Base-by-base conservation (phyloP, 192 early-diverging fungal genomes). In the Coemansia sp. region DNA sequence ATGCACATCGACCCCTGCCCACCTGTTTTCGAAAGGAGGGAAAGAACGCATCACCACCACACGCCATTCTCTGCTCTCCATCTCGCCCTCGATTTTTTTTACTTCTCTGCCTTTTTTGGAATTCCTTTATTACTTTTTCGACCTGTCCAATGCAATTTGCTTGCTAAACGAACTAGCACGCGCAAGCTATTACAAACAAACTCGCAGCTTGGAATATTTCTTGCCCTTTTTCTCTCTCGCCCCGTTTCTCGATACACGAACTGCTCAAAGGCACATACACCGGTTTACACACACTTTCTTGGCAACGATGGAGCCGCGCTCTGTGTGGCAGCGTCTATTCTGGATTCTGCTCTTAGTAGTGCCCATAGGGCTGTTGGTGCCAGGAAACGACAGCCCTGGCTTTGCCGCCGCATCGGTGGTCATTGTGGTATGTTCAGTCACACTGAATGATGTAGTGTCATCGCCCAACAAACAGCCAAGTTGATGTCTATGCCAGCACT, bases 341-440 rank as follows among this genome's bases (percentile, higher is more conserved):
- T 64, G 64, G 68, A 35, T 71, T 47, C 17, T 64, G 49, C 43
- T 65, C 21, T 40, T 78, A 55, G 69, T 35, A 28, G 61, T 80
- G 71, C 64, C 64, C 17, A 42, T 64, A 39, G 72, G 77, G 23
- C 26, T 70, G 32, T 33, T 71, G 62, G 53, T n/a, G 6, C 49
- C 57, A 17, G 47, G 71, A 37, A 49, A 21, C 37, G 38, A 37
- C 46, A n/a, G 30, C 21, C 35, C 52, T 35, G 67, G 73, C 14
- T 11, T 75, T 68, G 78, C 68, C 21, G 35, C 35, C 1, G 78
- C 69, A 1, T 64, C 78, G 13, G 64, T 81, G 16, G 68, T 81
- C 16, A 74, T 72, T n/a, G 64, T 70, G 78, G 76, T 72, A 77
- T 38, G 74, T 66, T 35, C 13, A 30, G 52, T 14, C 26, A 19